Evolutionary conservation across 2,329 filamentous ascomycete species (phyloP).

Genomic region (Colletotrichum spaethianum): DNA sequence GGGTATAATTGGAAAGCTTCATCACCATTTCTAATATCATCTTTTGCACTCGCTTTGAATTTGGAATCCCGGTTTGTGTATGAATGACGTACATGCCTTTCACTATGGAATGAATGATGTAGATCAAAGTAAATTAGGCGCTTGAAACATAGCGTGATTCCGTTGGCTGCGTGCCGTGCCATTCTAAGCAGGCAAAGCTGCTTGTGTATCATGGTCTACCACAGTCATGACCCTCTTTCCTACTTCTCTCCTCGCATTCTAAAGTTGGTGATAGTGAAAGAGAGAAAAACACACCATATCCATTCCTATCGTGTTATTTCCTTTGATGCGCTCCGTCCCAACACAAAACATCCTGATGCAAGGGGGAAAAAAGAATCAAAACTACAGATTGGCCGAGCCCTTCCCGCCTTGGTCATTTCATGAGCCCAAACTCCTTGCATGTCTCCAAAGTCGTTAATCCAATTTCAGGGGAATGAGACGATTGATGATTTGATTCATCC

Average conservation of each 20-base stretch:
- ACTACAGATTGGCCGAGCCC: constrained; percentile 6
- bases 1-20: constrained; percentile 17
- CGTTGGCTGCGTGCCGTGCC: constrained; percentile 32
- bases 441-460: constrained; percentile 16
- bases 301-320: background rate
- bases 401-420: constrained; percentile 14
- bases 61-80: too few relatives aligned
- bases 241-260: constrained; percentile 21
- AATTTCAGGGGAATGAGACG: background rate
- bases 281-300: background rate
- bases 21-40: background rate
- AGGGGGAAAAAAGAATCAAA: background rate
- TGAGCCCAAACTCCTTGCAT: constrained; percentile 34
- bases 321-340: background rate
- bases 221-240: constrained; percentile 5
- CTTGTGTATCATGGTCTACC: constrained; percentile 31
- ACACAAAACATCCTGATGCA: background rate
- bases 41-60: background rate
- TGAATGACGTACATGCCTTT: too few relatives aligned
- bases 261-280: constrained; percentile 13
- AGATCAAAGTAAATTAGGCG: background rate
- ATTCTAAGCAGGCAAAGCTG: constrained; percentile 36
- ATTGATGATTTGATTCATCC: too few relatives aligned
- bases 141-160: background rate
- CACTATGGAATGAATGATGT: background rate